phyloP scores from a whole-genome alignment of 495 filamentous ascomycete species.

The Xylaria palmicola region DNA sequence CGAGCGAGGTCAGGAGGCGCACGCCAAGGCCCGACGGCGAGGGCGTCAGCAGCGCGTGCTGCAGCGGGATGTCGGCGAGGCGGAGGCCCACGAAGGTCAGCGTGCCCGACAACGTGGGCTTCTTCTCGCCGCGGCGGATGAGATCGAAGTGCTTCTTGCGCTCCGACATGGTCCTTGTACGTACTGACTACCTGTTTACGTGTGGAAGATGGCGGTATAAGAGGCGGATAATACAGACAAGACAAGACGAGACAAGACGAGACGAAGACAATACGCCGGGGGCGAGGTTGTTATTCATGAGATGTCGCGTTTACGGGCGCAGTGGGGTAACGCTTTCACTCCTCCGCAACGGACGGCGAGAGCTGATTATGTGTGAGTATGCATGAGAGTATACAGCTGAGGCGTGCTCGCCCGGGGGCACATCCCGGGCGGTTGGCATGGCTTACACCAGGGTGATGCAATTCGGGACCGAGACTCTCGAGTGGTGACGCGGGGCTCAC shows the following conservation, averaged over 20 bases:
- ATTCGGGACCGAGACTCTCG: neutral
- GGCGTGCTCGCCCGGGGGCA: no score
- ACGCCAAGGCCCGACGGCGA: constrained; percentile 22
- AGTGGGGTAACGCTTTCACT: no score
- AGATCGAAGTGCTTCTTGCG: constrained; percentile 26
- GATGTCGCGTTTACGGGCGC: no score
- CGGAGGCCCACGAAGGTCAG: constrained; percentile 58
- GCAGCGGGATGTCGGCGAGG: constrained; percentile 54
- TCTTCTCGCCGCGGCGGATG: constrained; percentile 37
- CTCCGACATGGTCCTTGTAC: neutral
- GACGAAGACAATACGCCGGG: no score
- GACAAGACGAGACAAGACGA: neutral
- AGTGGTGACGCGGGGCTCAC: neutral
- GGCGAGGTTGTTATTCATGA: no score
- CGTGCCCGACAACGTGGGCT: constrained; percentile 47
- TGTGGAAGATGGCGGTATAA: no score
- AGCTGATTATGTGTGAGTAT: neutral
- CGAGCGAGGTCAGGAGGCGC: constrained; percentile 21
- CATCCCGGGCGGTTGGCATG: no score
- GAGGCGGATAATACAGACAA: no score
- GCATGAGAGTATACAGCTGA: no score
- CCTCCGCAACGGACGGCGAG: neutral
- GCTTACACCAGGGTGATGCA: neutral
- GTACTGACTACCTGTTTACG: no score
- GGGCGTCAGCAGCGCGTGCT: constrained; percentile 49